Conservation (phyloP, 169 alveolate genomes). For the Plasmodium adleri region DNA sequence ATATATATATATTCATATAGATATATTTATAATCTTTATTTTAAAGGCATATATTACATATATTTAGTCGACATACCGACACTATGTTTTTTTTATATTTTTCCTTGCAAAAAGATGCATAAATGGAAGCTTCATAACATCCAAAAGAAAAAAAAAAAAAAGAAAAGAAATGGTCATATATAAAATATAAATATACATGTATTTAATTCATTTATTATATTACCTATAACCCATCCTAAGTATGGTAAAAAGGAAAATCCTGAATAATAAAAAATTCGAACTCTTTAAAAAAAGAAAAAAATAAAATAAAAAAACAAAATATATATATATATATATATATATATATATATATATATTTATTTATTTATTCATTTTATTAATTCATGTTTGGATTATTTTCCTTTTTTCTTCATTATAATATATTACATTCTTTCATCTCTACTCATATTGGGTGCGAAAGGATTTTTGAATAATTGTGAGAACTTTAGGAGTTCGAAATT, state of each 20-base stretch:
- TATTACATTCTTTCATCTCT: slow-evolving; percentile 73
- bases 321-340: background rate
- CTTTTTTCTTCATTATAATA: background rate
- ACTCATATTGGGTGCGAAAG: slow-evolving; percentile 31
- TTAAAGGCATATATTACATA: background rate
- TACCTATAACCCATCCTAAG: slow-evolving; percentile 74
- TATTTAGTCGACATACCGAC: slow-evolving; percentile 23
- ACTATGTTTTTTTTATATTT: slow-evolving; percentile 44
- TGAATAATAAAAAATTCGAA: slow-evolving; percentile 58
- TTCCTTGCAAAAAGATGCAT: slow-evolving; percentile 63
- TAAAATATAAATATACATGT: background rate
- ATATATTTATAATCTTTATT: background rate
- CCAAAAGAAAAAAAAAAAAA: background rate
- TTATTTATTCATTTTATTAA: background rate
- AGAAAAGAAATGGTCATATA: background rate
- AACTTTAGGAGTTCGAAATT: slow-evolving; percentile 37
- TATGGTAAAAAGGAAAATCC: slow-evolving; percentile 69
- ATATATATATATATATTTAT: slow-evolving; percentile 6
- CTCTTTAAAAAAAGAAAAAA: slow-evolving; percentile 26
- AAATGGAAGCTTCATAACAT: slow-evolving; percentile 45
- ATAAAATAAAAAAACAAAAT: background rate
- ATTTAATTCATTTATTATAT: background rate
- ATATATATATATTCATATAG: too few species aligned
- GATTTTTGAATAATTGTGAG: slow-evolving; percentile 63
- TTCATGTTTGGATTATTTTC: background rate